Base-by-base conservation (phyloP, 2,329 filamentous ascomycete genomes). In the Cladosporium sp. region DNA sequence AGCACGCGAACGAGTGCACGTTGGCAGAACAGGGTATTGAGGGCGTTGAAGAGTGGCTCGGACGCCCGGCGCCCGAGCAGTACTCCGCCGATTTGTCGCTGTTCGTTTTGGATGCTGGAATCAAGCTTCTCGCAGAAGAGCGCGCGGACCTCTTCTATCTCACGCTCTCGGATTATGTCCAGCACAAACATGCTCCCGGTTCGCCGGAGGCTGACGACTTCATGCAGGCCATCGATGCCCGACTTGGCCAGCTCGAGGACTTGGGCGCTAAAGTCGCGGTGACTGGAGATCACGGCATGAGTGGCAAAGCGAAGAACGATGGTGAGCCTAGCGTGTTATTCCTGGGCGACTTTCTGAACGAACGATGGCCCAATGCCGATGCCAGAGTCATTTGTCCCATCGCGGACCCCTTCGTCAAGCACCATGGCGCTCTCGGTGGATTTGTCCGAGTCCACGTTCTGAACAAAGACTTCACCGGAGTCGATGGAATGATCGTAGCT, bases 231-330 rank as follows among this genome's bases (percentile, higher is more conserved):
- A 63, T 78, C 17, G 76, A 78, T 56, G 34, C 60, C 0, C 64
- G 71, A 1, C 43, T 78, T 17, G 66, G 69, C n/a, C 65, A 63
- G 37, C 63, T 78, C 14, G 65, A 69, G 7, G 61, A 66, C 9
- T 59, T 76, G 5, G 74, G 73, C 8, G 71, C 75, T 4, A 61
- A 72, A 8, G 69, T 78, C 3, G 75, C 69, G 7, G 65, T 78
- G 8, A 77, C 75, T 3, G 75, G 75, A 12, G 75, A 78, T 42
- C 75, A 78, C 60, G 75, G 75, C 8, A 77, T 78, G 75, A 78
- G 72, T 60, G 68, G 72, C 60, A 78, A 78, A 62, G 70, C 67
- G 12, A 67, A 70, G 36, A 59, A 58, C 0, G 61, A 68, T 14
- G 75, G 74, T 3, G 65, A 65, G 5, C 74, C 75, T 1, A 74